Evolutionary conservation across 208 protist genomes (phyloP), one percentile per base, ranked within the genome.

Genomic region (Wallacemonas sp.): DNA sequence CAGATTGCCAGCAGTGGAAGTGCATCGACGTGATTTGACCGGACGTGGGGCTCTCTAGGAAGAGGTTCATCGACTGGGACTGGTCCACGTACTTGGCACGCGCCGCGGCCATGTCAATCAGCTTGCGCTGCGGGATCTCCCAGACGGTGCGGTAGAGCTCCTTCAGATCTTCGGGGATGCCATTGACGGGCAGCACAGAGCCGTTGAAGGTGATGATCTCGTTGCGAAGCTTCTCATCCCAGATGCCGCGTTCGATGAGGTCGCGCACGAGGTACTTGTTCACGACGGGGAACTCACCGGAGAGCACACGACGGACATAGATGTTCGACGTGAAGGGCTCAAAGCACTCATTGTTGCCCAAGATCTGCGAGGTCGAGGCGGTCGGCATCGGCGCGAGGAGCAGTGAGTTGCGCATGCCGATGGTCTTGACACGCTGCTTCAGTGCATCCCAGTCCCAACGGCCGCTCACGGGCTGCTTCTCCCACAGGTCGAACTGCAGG

Each of bases 251-350:
- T 22, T 90, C 62, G 44, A 97, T 96, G 46, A 99, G 93, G 71
- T 99, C 98, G 42, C 80, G 84, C 13, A 99, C 87, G 22, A 99
- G 83, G 80, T 99, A 97, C 69, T 98, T 97, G 92, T 99, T 99
- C 52, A 99, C 95, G 24, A 99, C 86, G 21, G 97, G 96, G 73
- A 99, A 99, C 85, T 99, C 98, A 41, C 99, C 99, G 37, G 97
- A 98, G 29, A 99, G 86, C 29, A 99, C 97, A 39, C 98, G 92
- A 54, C 98, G 91, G 15, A 95, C 83, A 86, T 99, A 99, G 61
- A 99, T 97, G 85, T 99, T 99, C 24, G 92, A 98, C 5, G 98
- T 99, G 87, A 99, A 99, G 34, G 99, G 98, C 81, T 99, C 99
- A 72, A 99, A 98, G 83, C 97, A 99, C 89, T 99, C 99, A 79